Evolutionary conservation across 148 eudicot genomes (phyloP).

Genomic region (Dianthus caryophyllus): DNA sequence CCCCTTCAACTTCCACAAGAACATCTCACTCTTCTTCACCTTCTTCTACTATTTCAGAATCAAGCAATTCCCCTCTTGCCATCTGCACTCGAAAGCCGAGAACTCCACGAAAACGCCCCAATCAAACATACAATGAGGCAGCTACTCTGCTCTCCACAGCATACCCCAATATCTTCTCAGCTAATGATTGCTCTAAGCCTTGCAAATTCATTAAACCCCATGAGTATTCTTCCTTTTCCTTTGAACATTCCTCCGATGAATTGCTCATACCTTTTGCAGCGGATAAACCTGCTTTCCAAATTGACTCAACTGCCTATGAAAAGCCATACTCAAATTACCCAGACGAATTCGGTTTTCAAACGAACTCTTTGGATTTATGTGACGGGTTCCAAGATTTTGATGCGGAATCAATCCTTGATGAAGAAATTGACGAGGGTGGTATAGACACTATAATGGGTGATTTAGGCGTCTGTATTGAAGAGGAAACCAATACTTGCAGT

Average conservation of each 20-base stretch:
- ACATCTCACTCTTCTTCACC: constrained; percentile 78
- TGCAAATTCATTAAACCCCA: constrained; percentile 49
- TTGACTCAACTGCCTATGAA: constrained; percentile 39
- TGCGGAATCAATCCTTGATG: constrained; percentile 86
- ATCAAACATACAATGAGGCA: constrained; percentile 91
- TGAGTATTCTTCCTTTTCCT: constrained; percentile 33
- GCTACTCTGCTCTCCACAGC: constrained; percentile 89
- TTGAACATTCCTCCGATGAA: constrained; percentile 51
- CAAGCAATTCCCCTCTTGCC: constrained; percentile 69
- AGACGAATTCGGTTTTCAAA: constrained; percentile 33
- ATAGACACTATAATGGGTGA: constrained; percentile 85
- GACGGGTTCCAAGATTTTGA: constrained; percentile 57
- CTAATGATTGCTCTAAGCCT: constrained; percentile 56
- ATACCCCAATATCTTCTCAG: constrained; percentile 78
- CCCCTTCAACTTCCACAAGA: constrained; percentile 54
- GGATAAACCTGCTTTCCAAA: constrained; percentile 40
- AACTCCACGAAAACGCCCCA: constrained; percentile 88
- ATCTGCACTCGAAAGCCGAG: constrained; percentile 77
- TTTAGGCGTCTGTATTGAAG: constrained; percentile 29
- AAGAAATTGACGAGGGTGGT: constrained; percentile 68
- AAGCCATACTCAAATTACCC: constrained; percentile 35
- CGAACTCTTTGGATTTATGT: constrained; percentile 29
- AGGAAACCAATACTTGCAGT: constrained; percentile 29
- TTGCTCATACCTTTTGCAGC: constrained; percentile 64
- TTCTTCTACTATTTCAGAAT: constrained; percentile 81